These are phyloP conservation scores for Stemphylium beticola DNA, from an alignment of 2,329 filamentous ascomycete species.

Conservation along the genomic window DNA sequence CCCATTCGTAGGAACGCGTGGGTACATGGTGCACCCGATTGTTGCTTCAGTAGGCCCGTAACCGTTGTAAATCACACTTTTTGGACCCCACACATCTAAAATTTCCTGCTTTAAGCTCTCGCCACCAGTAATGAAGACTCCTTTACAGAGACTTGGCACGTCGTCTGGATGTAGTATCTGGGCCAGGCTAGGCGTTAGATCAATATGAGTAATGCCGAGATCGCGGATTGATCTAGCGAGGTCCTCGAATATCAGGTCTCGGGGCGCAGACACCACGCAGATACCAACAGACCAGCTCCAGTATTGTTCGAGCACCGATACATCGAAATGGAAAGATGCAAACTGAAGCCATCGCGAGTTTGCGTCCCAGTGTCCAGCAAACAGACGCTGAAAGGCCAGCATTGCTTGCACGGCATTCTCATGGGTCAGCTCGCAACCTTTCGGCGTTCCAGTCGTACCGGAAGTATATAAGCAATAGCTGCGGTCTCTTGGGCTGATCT, in stretches of 20 bases:
- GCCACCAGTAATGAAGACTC: conserved; percentile 92
- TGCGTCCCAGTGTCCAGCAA: conserved; percentile 73
- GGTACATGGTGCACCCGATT: conserved; percentile 89
- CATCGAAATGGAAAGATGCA: conserved; percentile 92
- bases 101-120: conserved; percentile 90
- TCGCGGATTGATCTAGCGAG: conserved; percentile 73
- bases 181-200: conserved; percentile 87
- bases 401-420: conserved; percentile 89
- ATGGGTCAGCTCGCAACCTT: conserved; percentile 87
- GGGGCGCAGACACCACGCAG: conserved; percentile 78
- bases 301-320: conserved; percentile 90
- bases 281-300: conserved; percentile 96
- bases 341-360: conserved; percentile 88
- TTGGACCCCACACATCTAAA: conserved; percentile 80
- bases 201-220: conserved; percentile 84
- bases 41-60: conserved; percentile 91
- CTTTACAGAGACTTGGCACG: conserved; percentile 77
- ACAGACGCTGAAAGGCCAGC: conserved; percentile 82
- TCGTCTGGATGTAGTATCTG: conserved; percentile 78
- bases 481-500: conserved; percentile 59
- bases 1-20: conserved; percentile 77
- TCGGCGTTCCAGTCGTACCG: conserved; percentile 84
- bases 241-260: conserved; percentile 86
- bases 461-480: conserved; percentile 90
- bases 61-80: conserved; percentile 85